phyloP scores from a whole-genome alignment of 495 filamentous ascomycete species.

The Cercophora samala region DNA sequence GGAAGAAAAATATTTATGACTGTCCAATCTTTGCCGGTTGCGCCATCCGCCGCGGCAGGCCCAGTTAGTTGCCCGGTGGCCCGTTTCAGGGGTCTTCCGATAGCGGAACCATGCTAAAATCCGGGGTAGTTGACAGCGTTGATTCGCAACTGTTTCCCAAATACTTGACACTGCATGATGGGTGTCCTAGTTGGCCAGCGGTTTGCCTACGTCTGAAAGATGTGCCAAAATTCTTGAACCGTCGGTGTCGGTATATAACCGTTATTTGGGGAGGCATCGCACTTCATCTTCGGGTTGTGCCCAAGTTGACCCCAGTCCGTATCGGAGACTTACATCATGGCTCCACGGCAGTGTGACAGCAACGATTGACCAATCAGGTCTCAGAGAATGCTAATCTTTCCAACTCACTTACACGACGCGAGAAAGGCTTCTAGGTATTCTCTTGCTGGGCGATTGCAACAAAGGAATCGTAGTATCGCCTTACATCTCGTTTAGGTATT shows the following conservation, averaged over 20 bases:
- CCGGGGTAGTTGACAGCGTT: slow-evolving; percentile 1
- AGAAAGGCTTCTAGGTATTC: neutral
- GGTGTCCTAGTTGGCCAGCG: neutral
- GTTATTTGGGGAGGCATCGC: neutral
- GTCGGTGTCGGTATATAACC: neutral
- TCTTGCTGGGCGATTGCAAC: neutral
- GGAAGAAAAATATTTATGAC: slow-evolving; percentile 9
- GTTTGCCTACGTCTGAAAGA: neutral
- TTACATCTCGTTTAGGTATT: no score
- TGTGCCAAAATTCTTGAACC: neutral
- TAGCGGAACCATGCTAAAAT: slow-evolving; percentile 19
- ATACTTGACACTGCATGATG: neutral
- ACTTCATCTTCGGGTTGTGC: neutral
- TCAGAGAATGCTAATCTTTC: slow-evolving; percentile 3
- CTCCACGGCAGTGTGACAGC: neutral
- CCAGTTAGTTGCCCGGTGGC: neutral
- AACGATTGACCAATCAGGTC: slow-evolving; percentile 4
- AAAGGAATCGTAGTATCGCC: no score
- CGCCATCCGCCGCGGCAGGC: slow-evolving; percentile 15
- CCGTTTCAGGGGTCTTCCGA: slow-evolving; percentile 18
- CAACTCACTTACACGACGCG: neutral
- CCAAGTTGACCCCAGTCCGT: neutral
- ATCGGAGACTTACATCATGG: neutral
- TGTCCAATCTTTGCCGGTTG: slow-evolving; percentile 9
- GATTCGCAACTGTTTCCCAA: neutral